Percentiles rank a stretch among this genome's conserved stretches.
These are phyloP conservation scores for Xylaria arbuscula DNA, from an alignment of 2,329 filamentous ascomycete genomes.

Conservation along the genomic window DNA sequence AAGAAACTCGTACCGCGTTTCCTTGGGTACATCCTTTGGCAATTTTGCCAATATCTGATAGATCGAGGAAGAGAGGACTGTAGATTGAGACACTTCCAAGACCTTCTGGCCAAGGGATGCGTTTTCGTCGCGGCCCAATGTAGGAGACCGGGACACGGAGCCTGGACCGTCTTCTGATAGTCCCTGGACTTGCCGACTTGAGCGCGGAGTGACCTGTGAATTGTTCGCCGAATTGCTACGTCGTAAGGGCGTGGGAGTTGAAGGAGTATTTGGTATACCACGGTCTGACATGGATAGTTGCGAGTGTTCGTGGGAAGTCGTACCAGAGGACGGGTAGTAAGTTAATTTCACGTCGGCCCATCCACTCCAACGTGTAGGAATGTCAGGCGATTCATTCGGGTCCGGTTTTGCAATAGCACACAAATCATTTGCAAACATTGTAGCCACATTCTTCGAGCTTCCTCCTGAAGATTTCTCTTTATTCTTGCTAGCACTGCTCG, in stretches of 20 bases:
- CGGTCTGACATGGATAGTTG: slow-evolving; percentile 49
- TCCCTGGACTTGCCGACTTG: slow-evolving; percentile 48
- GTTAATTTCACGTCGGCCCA: slow-evolving; percentile 84
- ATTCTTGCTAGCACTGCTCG: slow-evolving; percentile 71
- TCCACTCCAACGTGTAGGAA: slow-evolving; percentile 69
- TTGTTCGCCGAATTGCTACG: slow-evolving; percentile 69
- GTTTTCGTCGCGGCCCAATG: slow-evolving; percentile 53
- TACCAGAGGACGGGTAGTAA: slow-evolving; percentile 73
- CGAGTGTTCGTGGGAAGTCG: slow-evolving; percentile 45
- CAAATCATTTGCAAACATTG: slow-evolving; percentile 85
- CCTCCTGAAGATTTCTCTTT: slow-evolving; percentile 73
- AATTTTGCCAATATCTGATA: slow-evolving; percentile 67
- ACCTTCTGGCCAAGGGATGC: slow-evolving; percentile 64
- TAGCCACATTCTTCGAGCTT: slow-evolving; percentile 61
- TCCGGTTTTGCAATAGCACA: slow-evolving; percentile 76
- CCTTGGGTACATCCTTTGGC: slow-evolving; percentile 74
- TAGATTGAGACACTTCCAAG: slow-evolving; percentile 72
- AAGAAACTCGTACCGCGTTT: slow-evolving; percentile 84
- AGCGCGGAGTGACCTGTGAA: slow-evolving; percentile 53
- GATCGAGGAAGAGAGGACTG: slow-evolving; percentile 63
- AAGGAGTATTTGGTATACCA: slow-evolving; percentile 62
- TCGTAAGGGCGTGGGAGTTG: slow-evolving; percentile 80
- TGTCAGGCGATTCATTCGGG: slow-evolving; percentile 49
- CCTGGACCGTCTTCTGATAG: slow-evolving; percentile 62
- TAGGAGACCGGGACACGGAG: slow-evolving; percentile 53